These are phyloP conservation scores for Thraustochytrium sp. DNA, from an alignment of 352 stramenopile species.

Conservation along the genomic window DNA sequence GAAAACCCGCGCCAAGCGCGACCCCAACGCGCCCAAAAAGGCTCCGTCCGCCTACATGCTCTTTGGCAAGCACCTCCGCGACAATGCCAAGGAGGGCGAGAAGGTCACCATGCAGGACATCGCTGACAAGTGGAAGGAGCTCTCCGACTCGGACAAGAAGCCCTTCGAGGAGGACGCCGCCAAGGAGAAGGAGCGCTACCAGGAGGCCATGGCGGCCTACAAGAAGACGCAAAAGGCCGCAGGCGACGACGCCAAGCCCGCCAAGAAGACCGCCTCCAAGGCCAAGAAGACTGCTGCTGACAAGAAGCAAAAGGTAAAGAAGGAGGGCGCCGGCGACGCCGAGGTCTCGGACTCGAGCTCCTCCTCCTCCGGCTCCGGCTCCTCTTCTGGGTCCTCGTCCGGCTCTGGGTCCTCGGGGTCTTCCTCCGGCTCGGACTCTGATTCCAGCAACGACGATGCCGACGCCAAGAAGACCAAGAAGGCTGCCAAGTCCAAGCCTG, in stretches of 20 bases:
- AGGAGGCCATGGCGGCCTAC: slow-evolving; percentile 58
- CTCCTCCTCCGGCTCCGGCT: background rate
- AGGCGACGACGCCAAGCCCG: background rate
- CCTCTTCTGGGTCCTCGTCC: background rate
- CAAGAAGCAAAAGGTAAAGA: slow-evolving; percentile 51
- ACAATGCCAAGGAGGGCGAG: slow-evolving; percentile 52
- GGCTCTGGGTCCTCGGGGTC: background rate
- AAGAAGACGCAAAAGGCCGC: slow-evolving; percentile 48
- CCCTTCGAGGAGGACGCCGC: slow-evolving; percentile 60
- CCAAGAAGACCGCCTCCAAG: slow-evolving; percentile 53
- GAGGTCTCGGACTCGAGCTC: slow-evolving; percentile 7
- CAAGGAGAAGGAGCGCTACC: slow-evolving; percentile 60
- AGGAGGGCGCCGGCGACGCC: background rate
- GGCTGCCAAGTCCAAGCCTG: background rate
- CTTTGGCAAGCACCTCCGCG: slow-evolving; percentile 61
- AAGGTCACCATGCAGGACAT: slow-evolving; percentile 55
- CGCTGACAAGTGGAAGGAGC: slow-evolving; percentile 53
- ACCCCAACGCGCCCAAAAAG: slow-evolving; percentile 50
- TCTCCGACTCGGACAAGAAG: slow-evolving; percentile 61
- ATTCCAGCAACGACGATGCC: background rate
- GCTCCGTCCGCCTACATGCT: slow-evolving; percentile 57
- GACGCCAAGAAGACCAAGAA: background rate
- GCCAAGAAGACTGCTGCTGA: slow-evolving; percentile 59
- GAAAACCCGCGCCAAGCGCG: slow-evolving; percentile 53
- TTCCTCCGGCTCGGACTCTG: slow-evolving; percentile 4